A percentile compares a stretch with the other conserved stretches of the same genome.
These are phyloP conservation scores for Narthecium ossifragum DNA, from an alignment of 106 monocot species.

Conservation along the genomic window DNA sequence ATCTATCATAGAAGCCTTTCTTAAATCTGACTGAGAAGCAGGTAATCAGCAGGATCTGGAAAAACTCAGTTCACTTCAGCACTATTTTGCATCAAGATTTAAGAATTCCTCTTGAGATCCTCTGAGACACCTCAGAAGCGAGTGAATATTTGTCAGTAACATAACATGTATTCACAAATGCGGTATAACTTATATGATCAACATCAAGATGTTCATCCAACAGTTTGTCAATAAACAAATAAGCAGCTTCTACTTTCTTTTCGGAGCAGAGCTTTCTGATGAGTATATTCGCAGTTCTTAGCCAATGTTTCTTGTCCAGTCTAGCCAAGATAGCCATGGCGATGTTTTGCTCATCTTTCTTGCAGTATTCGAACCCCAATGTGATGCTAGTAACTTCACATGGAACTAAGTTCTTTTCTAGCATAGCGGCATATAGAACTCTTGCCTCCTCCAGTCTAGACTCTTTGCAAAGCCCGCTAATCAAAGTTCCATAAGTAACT, in stretches of 20 bases:
- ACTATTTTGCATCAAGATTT: background rate
- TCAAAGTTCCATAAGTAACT: conserved; percentile 76
- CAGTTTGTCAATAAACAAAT: conserved; percentile 51
- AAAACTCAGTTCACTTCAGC: conserved; percentile 14
- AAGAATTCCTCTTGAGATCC: conserved; percentile 32
- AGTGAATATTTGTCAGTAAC: conserved; percentile 58
- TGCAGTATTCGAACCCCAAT: conserved; percentile 66
- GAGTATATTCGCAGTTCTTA: conserved; percentile 54
- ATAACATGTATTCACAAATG: conserved; percentile 81
- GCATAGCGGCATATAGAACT: conserved; percentile 69
- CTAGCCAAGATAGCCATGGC: conserved; percentile 60
- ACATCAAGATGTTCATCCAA: conserved; percentile 37
- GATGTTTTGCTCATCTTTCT: conserved; percentile 38
- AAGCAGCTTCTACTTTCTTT: conserved; percentile 51
- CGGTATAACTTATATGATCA: conserved; percentile 55
- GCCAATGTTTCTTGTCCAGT: conserved; percentile 66
- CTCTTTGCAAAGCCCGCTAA: conserved; percentile 96
- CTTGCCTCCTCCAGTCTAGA: conserved; percentile 80
- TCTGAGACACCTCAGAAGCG: conserved; percentile 60
- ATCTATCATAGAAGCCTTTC: no score
- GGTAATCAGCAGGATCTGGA: no score
- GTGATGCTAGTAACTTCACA: conserved; percentile 81
- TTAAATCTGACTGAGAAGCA: no score
- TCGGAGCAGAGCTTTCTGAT: conserved; percentile 74
- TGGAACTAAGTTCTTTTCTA: conserved; percentile 75